phyloP scores from a whole-genome alignment of 805 yeast genomes.

The Debaryomyces hansenii region DNA sequence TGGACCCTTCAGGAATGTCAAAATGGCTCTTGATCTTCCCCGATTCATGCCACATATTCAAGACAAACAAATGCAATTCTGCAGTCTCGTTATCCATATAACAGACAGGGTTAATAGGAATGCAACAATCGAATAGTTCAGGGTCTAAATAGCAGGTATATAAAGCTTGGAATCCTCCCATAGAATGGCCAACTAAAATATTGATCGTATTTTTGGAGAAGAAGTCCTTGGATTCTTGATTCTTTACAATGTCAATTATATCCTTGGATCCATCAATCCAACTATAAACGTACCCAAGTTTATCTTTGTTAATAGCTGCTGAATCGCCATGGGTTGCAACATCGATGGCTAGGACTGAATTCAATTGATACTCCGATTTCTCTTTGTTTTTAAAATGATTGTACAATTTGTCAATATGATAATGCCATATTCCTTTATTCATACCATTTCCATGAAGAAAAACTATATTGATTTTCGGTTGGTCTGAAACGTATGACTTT shows the following conservation, averaged over 20 bases:
- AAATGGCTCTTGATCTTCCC: constrained; percentile 9
- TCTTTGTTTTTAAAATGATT: neutral
- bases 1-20: constrained; percentile 5
- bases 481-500: constrained; percentile 4
- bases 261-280: constrained; percentile 14
- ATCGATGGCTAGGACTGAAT: constrained; percentile 12
- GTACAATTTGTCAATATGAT: constrained; percentile 13
- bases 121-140: constrained; percentile 6
- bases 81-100: neutral
- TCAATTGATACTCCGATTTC: constrained; percentile 9
- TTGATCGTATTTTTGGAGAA: constrained; percentile 2
- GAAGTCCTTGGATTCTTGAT: constrained; percentile 3
- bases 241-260: constrained; percentile 3
- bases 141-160: constrained; percentile 6
- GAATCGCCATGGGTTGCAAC: constrained; percentile 11
- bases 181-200: constrained; percentile 15
- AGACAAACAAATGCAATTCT: neutral
- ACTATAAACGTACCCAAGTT: constrained; percentile 7
- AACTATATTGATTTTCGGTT: constrained; percentile 10
- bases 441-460: constrained; percentile 16
- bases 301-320: constrained; percentile 8
- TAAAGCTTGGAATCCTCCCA: constrained; percentile 12
- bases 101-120: constrained; percentile 13
- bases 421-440: constrained; percentile 16
- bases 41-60: constrained; percentile 8